Evolutionary conservation across 257 asterid species (phyloP), one percentile per base, ranked within the genome.

Genomic region (Solanum gandarillasii): DNA sequence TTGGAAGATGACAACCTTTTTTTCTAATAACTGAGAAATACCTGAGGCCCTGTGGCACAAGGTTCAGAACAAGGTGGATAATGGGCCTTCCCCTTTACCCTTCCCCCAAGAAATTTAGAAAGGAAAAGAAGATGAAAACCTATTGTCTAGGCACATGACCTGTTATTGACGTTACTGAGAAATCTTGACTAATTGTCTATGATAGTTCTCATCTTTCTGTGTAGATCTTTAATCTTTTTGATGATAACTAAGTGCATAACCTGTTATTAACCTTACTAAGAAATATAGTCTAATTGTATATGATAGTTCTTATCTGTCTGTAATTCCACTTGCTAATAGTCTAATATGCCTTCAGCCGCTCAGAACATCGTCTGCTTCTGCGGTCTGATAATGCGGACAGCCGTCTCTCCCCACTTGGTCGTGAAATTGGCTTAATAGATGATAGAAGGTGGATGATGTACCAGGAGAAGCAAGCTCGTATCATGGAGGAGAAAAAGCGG

Each of bases 321-420:
- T 46, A 46, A 46, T 46, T 81, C 41, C 10, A 48, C 41, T 46
- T 46, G 68, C 85, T 81, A 29, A 81, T 81, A 81, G 7, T 81
- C 85, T 81, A 18, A 43, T 81, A 29, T 48, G 9, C 85, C 89
- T 87, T 67, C 94, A 97, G 98, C 91, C 99, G 96, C 88, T 97
- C 99, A 39, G 99, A 97, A 87, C 98, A 95, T 89, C 98, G 98
- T 88, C 92, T 97, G 90, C 96, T 95, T 87, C 93, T 97, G 67
- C 95, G 99, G 86, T 93, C 98, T 88, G 99, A 97, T 92, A 97
- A 97, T 89, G 99, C 98, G 6, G 99, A 97, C 89, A 97, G 98
- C 90, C 98, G 99, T 87, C 98, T 97, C 89, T 95, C 98, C 60
- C 98, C 99, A 87, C 90, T 95, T 86, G 99, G 98, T 76, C 96